Percentiles rank a stretch among this genome's conserved stretches.
Conservation (phyloP, 306 rosid genomes). For the Abrus pulchellus region DNA sequence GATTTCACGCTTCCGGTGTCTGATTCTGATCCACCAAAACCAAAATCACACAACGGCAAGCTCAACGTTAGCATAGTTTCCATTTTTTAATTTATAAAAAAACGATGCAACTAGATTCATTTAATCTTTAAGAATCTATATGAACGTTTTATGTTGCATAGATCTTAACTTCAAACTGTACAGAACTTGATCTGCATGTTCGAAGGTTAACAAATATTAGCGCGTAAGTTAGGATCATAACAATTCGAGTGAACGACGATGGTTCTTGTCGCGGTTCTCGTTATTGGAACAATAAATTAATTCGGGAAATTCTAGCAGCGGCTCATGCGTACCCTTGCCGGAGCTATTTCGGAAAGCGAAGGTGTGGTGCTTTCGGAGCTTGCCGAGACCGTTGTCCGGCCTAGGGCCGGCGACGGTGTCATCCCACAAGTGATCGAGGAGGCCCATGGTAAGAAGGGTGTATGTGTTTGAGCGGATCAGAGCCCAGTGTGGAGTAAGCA, state of each 20-base stretch:
- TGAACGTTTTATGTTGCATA: no score
- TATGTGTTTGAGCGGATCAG: neutral
- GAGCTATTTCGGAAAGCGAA: slow-evolving; percentile 57
- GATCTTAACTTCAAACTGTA: no score
- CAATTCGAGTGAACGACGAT: neutral
- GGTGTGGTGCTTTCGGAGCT: slow-evolving; percentile 74
- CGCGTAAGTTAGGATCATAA: neutral
- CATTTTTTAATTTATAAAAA: neutral
- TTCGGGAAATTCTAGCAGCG: neutral
- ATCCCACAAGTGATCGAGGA: slow-evolving; percentile 97
- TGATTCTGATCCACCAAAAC: slow-evolving; percentile 56
- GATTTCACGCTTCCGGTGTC: slow-evolving; percentile 62
- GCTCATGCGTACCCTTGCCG: slow-evolving; percentile 72
- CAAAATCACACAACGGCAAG: slow-evolving; percentile 10
- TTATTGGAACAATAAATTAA: neutral
- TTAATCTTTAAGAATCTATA: no score
- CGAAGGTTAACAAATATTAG: neutral
- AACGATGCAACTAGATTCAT: neutral
- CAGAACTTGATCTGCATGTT: slow-evolving; percentile 25
- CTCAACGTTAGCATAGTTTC: neutral
- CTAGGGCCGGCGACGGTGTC: slow-evolving; percentile 93
- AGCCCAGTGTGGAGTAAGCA: slow-evolving; percentile 4
- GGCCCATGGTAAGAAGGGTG: slow-evolving; percentile 59
- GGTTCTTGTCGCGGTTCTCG: neutral
- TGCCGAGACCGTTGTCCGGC: slow-evolving; percentile 89